These are phyloP conservation scores for Hypoxylon subgilvum DNA, from an alignment of 495 filamentous ascomycete species.

Conservation along the genomic window DNA sequence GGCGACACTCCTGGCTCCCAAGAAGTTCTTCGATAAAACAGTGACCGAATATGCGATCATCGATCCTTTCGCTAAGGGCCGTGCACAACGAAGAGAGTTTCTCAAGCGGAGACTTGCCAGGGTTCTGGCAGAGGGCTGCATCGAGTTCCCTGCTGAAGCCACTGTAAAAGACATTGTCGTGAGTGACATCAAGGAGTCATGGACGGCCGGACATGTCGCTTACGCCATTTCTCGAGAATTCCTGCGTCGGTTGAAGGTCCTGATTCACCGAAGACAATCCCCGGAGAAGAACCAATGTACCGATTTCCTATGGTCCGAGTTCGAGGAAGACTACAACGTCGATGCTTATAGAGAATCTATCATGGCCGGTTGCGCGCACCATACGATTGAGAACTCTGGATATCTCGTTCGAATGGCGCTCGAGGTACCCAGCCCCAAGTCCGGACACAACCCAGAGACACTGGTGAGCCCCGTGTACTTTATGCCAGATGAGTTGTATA, in stretches of 20 bases:
- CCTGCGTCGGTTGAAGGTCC: slow-evolving; percentile 30
- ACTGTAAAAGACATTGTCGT: not conserved
- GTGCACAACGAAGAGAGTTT: slow-evolving; percentile 1
- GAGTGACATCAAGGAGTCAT: not conserved
- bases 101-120: slow-evolving; percentile 1
- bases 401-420: slow-evolving; percentile 36
- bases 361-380: slow-evolving; percentile 34
- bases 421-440: slow-evolving; percentile 36
- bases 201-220: slow-evolving; percentile 31
- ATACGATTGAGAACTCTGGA: slow-evolving; percentile 31
- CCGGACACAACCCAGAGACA: slow-evolving; percentile 13
- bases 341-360: slow-evolving; percentile 32
- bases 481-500: slow-evolving; percentile 26
- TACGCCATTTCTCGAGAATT: slow-evolving; percentile 37
- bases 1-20: too few relatives aligned
- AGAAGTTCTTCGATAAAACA: not conserved
- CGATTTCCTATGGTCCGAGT: slow-evolving; percentile 23
- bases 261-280: slow-evolving; percentile 5
- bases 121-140: slow-evolving; percentile 32
- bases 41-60: slow-evolving; percentile 29
- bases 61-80: slow-evolving; percentile 11
- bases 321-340: slow-evolving; percentile 34
- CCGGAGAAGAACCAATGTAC: not conserved
- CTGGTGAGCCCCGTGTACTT: not conserved
- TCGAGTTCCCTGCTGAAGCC: not conserved